These are phyloP conservation scores for Dactylonectria macrodidyma DNA, from an alignment of 2,329 filamentous ascomycete genomes.

Conservation along the genomic window DNA sequence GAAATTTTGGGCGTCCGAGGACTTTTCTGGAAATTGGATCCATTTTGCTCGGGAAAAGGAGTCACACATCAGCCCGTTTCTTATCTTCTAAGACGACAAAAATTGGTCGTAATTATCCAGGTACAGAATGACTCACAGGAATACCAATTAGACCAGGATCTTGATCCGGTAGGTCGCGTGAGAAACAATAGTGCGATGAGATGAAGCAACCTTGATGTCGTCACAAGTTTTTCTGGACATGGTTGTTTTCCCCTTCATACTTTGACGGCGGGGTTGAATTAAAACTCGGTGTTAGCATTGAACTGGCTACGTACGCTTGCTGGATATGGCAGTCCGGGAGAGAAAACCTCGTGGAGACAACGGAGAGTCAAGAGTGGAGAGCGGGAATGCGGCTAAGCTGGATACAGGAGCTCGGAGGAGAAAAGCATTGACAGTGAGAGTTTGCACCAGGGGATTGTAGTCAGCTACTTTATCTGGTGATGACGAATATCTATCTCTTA, in stretches of 20 bases:
- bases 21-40: conserved; percentile 14
- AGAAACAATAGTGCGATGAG: not conserved
- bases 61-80: conserved; percentile 17
- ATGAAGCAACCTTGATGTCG: not conserved
- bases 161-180: not conserved
- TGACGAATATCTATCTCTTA: not conserved
- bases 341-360: not conserved
- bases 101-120: too few relatives aligned
- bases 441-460: not conserved
- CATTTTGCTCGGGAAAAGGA: conserved; percentile 25
- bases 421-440: not conserved
- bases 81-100: conserved; percentile 16
- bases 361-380: not conserved
- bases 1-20: too few relatives aligned
- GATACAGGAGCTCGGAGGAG: not conserved
- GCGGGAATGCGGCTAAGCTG: not conserved
- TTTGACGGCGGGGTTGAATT: not conserved
- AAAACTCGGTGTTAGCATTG: not conserved
- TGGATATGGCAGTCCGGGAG: not conserved
- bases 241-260: not conserved
- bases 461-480: not conserved
- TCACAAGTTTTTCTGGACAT: not conserved
- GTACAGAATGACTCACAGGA: not conserved
- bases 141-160: not conserved
- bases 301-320: not conserved